Base-by-base conservation (phyloP, 2,329 filamentous ascomycete genomes). In the Ceratocystiopsis brevicomis region DNA sequence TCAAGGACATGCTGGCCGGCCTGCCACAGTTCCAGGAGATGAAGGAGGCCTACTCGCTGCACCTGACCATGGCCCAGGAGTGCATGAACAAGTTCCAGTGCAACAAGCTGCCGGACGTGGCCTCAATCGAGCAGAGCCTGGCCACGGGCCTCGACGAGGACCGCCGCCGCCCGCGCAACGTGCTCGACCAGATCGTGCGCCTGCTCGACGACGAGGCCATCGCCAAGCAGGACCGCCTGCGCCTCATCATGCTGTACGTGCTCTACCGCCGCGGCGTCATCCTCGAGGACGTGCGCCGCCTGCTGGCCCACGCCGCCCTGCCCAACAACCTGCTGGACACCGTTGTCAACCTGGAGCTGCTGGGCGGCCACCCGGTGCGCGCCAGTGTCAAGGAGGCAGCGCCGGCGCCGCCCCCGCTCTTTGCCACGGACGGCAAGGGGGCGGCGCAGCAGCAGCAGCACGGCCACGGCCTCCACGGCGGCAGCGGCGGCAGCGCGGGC, bases 1-100 rank as follows among this genome's bases (percentile, higher is more conserved):
- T 98, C 60, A 85, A 90, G 55, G 87, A 95, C 60, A 98, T 98
- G 90, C 66, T 98, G 63, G 90, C 85, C 14, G 88, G 87, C 10
- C 64, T 98, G 46, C 86, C 87, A 13, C 84, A 96, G 55, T 98
- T 95, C 55, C 84, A 93, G 54, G 81, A 92, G 59, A 84, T 90
- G 68, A 95, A 96, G 59, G 85, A 93, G 56, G 79, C 84, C 2
- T 98, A 96, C 59, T 90, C 87, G 0, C 65, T 98, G 43, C 90
- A 98, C 60, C 67, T 98, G 37, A 88, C 78, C 51, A 96, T 98
- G 88, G 90, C 90, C 2, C 82, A 95, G 57, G 86, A 94, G 57
- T 93, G 86, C 57, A 96, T 96, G 87, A 85, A 85, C 52, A 74
- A 82, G 35, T 98, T 98, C 53, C 78, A 93, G 56, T 66, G 76